Evolutionary conservation across 2,329 filamentous ascomycete genomes (phyloP).

Genomic region (Pleochaeta shiraiana): DNA sequence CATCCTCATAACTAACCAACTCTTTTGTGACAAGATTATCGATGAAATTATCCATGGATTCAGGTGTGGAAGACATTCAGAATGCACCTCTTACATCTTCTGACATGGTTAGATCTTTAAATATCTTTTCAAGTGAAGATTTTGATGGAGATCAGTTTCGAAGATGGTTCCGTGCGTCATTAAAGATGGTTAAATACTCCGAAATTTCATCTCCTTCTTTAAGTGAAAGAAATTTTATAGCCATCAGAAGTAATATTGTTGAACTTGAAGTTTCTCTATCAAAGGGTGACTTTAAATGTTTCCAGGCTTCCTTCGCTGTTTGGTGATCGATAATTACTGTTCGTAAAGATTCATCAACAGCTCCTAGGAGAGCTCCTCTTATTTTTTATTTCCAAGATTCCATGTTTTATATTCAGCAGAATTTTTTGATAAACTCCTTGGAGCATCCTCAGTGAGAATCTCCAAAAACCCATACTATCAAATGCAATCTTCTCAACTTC

Average conservation of each 20-base stretch:
- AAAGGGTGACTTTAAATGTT: not conserved
- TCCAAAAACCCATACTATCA: no score
- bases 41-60: not conserved
- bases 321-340: not conserved
- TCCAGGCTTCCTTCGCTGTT: not conserved
- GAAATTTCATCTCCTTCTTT: not conserved
- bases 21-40: not conserved
- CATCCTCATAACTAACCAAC: not conserved
- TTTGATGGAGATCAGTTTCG: constrained; percentile 24
- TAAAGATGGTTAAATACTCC: not conserved
- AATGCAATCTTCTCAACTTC: no score
- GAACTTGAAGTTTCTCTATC: not conserved
- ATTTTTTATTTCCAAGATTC: not conserved
- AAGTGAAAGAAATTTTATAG: not conserved
- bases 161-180: not conserved
- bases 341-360: not conserved
- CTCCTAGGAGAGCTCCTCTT: not conserved
- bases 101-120: not conserved
- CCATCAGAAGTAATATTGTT: not conserved
- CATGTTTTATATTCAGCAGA: not conserved
- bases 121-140: not conserved
- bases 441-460: no score
- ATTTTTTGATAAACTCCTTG: no score
- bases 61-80: not conserved
- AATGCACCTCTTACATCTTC: not conserved